A percentile compares a stretch with the other conserved stretches of the same genome.
Conservation (phyloP, 148 eudicot genomes). For the Camellia lanceoleosa region DNA sequence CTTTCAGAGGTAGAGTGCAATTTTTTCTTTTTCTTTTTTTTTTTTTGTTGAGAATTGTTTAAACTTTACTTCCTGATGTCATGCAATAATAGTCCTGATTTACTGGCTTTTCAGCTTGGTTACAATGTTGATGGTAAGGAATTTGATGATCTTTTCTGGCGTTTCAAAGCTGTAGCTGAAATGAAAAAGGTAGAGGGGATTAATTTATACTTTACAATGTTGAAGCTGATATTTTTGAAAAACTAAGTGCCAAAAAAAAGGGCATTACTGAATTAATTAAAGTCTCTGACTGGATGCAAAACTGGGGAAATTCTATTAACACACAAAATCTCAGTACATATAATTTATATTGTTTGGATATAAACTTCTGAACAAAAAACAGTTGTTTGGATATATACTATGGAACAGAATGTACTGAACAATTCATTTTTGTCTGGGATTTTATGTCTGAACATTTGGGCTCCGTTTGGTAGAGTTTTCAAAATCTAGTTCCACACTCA, state of each 20-base stretch:
- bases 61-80: neutral
- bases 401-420: too few species aligned
- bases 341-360: too few species aligned
- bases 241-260: too few species aligned
- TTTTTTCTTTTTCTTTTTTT: neutral
- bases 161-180: constrained; percentile 83
- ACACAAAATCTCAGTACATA: too few species aligned
- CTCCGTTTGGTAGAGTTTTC: too few species aligned
- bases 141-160: constrained; percentile 80
- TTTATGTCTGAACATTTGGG: too few species aligned
- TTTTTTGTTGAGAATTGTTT: neutral
- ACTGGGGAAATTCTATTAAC: too few species aligned
- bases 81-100: constrained; percentile 10
- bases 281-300: too few species aligned
- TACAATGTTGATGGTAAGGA: constrained; percentile 77
- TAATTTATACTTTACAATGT: neutral
- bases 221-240: neutral
- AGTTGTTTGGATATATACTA: too few species aligned
- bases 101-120: constrained; percentile 60
- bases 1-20: constrained; percentile 60
- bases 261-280: neutral
- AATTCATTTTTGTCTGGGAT: too few species aligned
- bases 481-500: too few species aligned
- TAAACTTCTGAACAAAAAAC: too few species aligned
- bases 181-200: constrained; percentile 64